Base-by-base conservation (phyloP, 73 alveolate species). In the Paramecium caudatum region DNA sequence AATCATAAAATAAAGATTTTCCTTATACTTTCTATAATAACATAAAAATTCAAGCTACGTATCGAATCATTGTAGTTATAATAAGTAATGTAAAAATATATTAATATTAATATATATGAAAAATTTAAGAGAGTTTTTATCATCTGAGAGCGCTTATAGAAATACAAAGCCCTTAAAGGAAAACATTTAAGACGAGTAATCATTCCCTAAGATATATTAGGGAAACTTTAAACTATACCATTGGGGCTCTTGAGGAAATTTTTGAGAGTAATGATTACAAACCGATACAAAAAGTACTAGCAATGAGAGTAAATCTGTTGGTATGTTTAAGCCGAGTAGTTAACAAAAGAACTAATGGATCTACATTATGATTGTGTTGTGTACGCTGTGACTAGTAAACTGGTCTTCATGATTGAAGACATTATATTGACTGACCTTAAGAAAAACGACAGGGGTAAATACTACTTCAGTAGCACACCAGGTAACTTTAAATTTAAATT, bases 311-410 rank as follows among this genome's bases (percentile, higher is more conserved):
- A 55, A 23, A 43, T 55, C 80, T 55, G 80, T 55, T 55, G 80
- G 80, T 55, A 55, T 55, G 80, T 55, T 55, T 55, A n/a, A 68
- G 84, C 84, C 37, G 84, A 68, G 50, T 43, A 68, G 84, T 68
- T 68, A 49, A 37, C 36, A 34, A 68, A 68, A 68, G 84, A 68
- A 37, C 50, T 68, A 27, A 68, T 68, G 84, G 84, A 68, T 37
- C 32, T 68, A 17, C 84, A 68, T 37, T 68, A 34, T 32, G 61
- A 32, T 32, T 37, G 50, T 15, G 50, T 68, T 3, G 50, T 68
- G 8, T 15, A 68, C 15, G 1, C 50, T n/a, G 34, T 68, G 8
- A 3, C 47, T 13, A 32, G 34, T 12, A 34, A 68, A 7, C 17
- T 68, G 30, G 39, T 68, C 37, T 37, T 17, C 8, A 13, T 34